Evolutionary conservation across 2,329 filamentous ascomycete species (phyloP).

Genomic region (Dactylellina sp.): DNA sequence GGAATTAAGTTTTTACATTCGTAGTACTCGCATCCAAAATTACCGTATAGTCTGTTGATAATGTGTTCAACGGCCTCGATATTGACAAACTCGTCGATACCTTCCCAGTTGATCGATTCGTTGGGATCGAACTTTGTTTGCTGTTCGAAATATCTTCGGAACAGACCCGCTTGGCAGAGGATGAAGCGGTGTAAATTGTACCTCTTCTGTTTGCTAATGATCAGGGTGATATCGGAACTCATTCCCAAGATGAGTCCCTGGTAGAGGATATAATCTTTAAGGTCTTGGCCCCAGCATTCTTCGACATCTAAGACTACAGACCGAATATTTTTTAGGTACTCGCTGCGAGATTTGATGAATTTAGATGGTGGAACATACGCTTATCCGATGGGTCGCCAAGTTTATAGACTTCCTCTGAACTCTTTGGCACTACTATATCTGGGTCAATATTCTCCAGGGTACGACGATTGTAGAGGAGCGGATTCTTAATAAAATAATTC

Average conservation of each 20-base stretch:
- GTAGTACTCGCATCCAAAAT: slow-evolving; percentile 44
- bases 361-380: slow-evolving; percentile 1
- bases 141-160: slow-evolving; percentile 26
- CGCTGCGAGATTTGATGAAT: too few species aligned
- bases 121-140: slow-evolving; percentile 6
- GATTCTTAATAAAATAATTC: slow-evolving; percentile 5
- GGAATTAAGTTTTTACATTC: slow-evolving; percentile 47
- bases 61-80: slow-evolving; percentile 43
- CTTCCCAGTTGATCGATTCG: slow-evolving; percentile 17
- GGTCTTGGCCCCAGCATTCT: slow-evolving; percentile 19
- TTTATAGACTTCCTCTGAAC: not conserved
- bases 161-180: slow-evolving; percentile 37
- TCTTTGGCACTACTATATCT: not conserved
- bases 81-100: slow-evolving; percentile 35
- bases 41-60: slow-evolving; percentile 51
- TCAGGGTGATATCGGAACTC: slow-evolving; percentile 27
- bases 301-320: slow-evolving; percentile 4
- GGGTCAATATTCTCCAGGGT: not conserved
- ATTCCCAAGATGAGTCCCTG: slow-evolving; percentile 32
- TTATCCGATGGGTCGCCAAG: slow-evolving; percentile 1
- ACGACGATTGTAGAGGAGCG: not conserved
- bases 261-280: slow-evolving; percentile 48
- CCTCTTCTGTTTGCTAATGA: slow-evolving; percentile 19
- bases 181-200: slow-evolving; percentile 42
- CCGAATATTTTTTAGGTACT: too few species aligned